Evolutionary conservation across 345 rosid genomes (phyloP), one percentile per base, ranked within the genome.

Genomic region (Hirschfeldia incana): DNA sequence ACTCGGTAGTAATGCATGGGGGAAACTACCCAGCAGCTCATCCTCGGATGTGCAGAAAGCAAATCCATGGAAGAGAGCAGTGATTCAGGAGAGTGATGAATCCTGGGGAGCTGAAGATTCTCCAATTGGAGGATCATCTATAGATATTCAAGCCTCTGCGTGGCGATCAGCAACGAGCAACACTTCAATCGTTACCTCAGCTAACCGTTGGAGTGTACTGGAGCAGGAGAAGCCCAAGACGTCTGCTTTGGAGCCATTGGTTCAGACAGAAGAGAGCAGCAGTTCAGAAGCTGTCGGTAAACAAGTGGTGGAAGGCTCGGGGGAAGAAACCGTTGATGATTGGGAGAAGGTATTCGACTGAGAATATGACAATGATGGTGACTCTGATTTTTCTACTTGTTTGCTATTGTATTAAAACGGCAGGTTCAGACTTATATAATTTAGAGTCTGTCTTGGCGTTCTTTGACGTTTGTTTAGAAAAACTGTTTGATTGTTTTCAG

Each of bases 321-420:
- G 82, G 0, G 55, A 79, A 53, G 79, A 76, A 36, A 95, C 90
- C 63, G 92, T 81, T 36, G 97, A 94, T 76, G 94, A 92, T 70
- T 92, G 98, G 98, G 98, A 92, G 81, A 86, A 92, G 75, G 95
- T 90, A 74, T 94, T 82, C 68, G 93, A 92, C n/a, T 87, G 83
- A 84, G 65, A 33, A 37, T 29, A 39, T 26, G 30, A 17, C 32
- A 49, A 49, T 49, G 55, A 49, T 17, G 6, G 7, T 60, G 53
- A 39, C 15, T 21, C 1, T 46, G 37, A 44, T 13, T 9, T 61
- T 69, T 69, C 9, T 17, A 44, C 53, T 76, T 60, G 0, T 44
- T 51, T 32, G 59, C 63, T 10, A 58, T 21, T 21, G 9, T 30
- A 28, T 58, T 3, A 37, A 57, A 58, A 8, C 60, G 73, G 46